Evolutionary conservation across 2,329 filamentous ascomycete genomes (phyloP).

Genomic region (Aspergillus aculeatus): DNA sequence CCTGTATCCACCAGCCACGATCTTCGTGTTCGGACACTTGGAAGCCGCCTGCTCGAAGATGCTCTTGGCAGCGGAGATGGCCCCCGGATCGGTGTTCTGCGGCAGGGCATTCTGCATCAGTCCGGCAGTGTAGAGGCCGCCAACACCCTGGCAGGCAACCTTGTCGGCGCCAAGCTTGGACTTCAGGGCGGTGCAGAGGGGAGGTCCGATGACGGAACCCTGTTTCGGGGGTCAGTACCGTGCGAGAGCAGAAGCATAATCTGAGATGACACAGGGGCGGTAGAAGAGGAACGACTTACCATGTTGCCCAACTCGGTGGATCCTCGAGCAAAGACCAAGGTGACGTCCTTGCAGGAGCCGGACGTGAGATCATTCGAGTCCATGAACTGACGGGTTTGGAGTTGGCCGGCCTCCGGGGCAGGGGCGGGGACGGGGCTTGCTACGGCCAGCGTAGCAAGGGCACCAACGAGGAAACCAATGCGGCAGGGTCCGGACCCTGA

Average conservation of each 20-base stretch:
- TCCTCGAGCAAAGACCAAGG: conserved; percentile 44
- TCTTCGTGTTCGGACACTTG: conserved; percentile 46
- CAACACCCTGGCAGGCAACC: conserved; percentile 47
- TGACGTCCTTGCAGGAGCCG: conserved; percentile 37
- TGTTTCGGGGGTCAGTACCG: conserved; percentile 6
- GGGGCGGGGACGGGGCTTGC: conserved; percentile 16
- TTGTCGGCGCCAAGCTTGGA: conserved; percentile 20
- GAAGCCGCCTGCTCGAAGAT: conserved; percentile 43
- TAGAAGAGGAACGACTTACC: conserved; percentile 19
- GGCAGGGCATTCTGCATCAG: conserved; percentile 41
- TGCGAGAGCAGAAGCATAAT: neutral
- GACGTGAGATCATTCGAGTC: conserved; percentile 41
- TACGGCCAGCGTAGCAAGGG: conserved; percentile 17
- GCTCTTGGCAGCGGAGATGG: conserved; percentile 43
- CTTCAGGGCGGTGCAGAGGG: conserved; percentile 29
- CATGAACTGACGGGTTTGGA: conserved; percentile 15
- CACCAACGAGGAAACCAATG: conserved; percentile 2
- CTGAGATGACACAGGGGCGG: neutral
- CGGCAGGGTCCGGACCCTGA: neutral
- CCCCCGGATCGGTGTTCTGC: conserved; percentile 34
- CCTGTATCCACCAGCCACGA: conserved; percentile 48
- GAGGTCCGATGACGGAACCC: conserved; percentile 32
- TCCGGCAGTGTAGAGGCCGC: conserved; percentile 42
- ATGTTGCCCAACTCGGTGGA: conserved; percentile 44
- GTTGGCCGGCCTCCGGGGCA: neutral